These are phyloP conservation scores for Paramecium sonneborni DNA, from an alignment of 73 alveolate species.

Conservation along the genomic window DNA sequence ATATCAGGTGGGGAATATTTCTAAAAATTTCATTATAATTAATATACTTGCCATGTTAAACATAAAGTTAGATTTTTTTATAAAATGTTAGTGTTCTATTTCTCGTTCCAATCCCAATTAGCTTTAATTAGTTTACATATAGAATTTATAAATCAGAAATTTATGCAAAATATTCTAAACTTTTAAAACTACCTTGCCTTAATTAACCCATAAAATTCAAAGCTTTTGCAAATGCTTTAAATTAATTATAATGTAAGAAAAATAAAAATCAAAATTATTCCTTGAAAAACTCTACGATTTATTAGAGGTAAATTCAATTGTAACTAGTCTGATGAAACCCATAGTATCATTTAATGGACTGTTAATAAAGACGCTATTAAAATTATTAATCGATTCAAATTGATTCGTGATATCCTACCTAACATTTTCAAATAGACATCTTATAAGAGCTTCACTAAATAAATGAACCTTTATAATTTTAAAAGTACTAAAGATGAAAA, in stretches of 20 bases:
- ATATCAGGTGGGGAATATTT: slow-evolving; percentile 14
- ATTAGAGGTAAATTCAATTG: neutral
- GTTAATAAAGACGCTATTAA: neutral
- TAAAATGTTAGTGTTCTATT: slow-evolving; percentile 27
- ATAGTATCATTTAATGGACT: neutral
- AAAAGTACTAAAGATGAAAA: slow-evolving; percentile 44
- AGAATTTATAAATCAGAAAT: neutral
- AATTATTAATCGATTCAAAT: neutral
- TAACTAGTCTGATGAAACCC: neutral
- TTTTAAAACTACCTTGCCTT: neutral
- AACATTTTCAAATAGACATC: neutral
- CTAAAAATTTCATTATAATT: neutral
- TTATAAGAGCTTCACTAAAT: slow-evolving; percentile 34
- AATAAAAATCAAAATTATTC: slow-evolving; percentile 14
- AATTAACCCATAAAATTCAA: slow-evolving; percentile 46
- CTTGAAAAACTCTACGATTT: neutral
- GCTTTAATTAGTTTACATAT: neutral
- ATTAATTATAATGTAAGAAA: neutral
- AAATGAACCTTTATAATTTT: slow-evolving; percentile 39
- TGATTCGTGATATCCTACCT: slow-evolving; percentile 1
- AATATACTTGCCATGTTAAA: slow-evolving; percentile 5
- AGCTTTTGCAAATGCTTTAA: slow-evolving; percentile 20
- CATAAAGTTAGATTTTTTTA: neutral
- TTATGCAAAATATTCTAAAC: neutral
- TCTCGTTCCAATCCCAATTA: slow-evolving; percentile 45